A percentile compares a stretch with the other conserved stretches of the same genome.
phyloP scores from a whole-genome alignment of 2,329 filamentous ascomycete genomes.

The Neofusicoccum cordaticola region DNA sequence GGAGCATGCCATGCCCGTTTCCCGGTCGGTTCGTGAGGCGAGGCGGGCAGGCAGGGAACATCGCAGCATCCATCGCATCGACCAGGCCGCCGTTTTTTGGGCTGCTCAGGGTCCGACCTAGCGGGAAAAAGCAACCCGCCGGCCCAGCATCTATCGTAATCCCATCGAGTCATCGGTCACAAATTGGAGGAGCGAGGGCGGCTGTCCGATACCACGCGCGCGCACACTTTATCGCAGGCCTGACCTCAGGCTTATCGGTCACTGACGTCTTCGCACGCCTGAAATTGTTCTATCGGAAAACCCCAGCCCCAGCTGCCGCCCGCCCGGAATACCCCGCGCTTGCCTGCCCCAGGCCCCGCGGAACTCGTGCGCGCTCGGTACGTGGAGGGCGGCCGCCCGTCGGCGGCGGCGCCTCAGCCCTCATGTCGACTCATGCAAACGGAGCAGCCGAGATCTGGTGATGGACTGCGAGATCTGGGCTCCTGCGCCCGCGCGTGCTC shows the following conservation, averaged over 20 bases:
- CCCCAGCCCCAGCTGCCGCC: too few relatives aligned
- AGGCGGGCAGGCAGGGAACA: not conserved
- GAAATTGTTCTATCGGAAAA: not conserved
- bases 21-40: not conserved
- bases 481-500: not conserved
- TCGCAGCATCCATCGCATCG: not conserved
- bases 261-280: too few relatives aligned
- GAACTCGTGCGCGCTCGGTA: not conserved
- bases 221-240: too few relatives aligned
- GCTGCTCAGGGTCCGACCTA: constrained; percentile 5
- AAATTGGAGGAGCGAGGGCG: not conserved
- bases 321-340: not conserved
- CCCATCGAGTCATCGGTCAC: constrained; percentile 8
- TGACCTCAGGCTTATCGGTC: too few relatives aligned
- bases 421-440: not conserved
- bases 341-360: not conserved
- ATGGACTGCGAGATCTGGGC: not conserved
- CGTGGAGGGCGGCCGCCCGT: not conserved
- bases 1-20: not conserved
- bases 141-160: not conserved
- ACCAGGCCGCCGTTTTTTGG: not conserved
- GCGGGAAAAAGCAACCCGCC: not conserved
- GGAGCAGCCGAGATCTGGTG: not conserved
- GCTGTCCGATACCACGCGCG: too few relatives aligned
- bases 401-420: not conserved